Percentiles rank a stretch among this genome's conserved stretches.
These are phyloP conservation scores for Nemania sp. DNA, from an alignment of 2,329 filamentous ascomycete species.

Conservation along the genomic window DNA sequence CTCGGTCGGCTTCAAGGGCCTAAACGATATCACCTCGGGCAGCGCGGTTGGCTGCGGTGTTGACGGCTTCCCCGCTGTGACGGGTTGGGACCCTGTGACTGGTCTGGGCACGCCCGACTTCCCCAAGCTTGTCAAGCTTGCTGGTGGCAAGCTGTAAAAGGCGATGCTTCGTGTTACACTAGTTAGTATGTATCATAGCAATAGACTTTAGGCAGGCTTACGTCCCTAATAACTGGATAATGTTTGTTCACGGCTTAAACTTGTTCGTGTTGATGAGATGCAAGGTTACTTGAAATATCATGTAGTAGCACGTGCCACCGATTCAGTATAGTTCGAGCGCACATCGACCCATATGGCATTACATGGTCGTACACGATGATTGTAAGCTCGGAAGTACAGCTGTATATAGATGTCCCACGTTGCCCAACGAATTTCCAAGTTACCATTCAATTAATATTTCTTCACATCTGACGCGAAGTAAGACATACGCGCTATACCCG, in stretches of 20 bases:
- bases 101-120: slow-evolving; percentile 53
- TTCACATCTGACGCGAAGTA: too few relatives aligned
- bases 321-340: too few relatives aligned
- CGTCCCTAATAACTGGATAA: not conserved
- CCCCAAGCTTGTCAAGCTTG: slow-evolving; percentile 46
- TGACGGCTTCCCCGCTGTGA: slow-evolving; percentile 46
- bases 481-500: too few relatives aligned
- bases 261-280: not conserved
- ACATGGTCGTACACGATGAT: too few relatives aligned
- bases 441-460: too few relatives aligned
- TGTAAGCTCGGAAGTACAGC: too few relatives aligned
- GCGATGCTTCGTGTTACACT: not conserved
- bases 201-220: not conserved
- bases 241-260: not conserved
- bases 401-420: too few relatives aligned
- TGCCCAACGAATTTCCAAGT: too few relatives aligned
- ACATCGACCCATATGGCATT: too few relatives aligned
- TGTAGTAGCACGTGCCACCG: too few relatives aligned
- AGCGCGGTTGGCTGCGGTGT: slow-evolving; percentile 55
- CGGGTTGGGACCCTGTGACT: slow-evolving; percentile 53
- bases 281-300: not conserved
- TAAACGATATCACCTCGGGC: slow-evolving; percentile 57
- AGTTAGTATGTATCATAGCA: slow-evolving; percentile 18
- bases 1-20: slow-evolving; percentile 48
- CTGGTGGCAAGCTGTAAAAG: slow-evolving; percentile 41